phyloP scores from a whole-genome alignment of 331 rosid genomes.

The Ulmus americana region DNA sequence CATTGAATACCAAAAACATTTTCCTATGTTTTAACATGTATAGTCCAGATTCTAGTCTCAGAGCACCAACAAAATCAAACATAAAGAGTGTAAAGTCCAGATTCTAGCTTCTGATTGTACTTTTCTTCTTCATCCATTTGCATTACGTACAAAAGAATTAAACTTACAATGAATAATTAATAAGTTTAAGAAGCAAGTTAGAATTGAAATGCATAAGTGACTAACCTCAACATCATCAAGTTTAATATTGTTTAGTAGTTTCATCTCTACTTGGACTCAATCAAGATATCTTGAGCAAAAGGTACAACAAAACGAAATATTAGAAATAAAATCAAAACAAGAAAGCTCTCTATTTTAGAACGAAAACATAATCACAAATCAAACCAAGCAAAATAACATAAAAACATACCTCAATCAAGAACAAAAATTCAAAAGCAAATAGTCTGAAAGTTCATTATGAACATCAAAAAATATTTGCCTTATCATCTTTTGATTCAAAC shows the following conservation, averaged over 20 bases:
- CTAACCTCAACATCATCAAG: slow-evolving; percentile 84
- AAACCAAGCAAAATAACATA: too few relatives aligned
- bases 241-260: slow-evolving; percentile 52
- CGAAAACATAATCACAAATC: too few relatives aligned
- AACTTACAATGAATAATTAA: neutral
- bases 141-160: slow-evolving; percentile 21
- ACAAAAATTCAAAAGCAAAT: too few relatives aligned
- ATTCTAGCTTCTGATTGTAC: slow-evolving; percentile 79
- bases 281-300: slow-evolving; percentile 57
- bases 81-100: slow-evolving; percentile 94
- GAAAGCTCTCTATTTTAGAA: too few relatives aligned
- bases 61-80: slow-evolving; percentile 30
- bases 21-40: too few relatives aligned
- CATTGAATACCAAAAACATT: too few relatives aligned
- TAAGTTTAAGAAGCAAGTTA: slow-evolving; percentile 11
- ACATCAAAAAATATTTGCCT: too few relatives aligned
- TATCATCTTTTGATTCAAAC: too few relatives aligned
- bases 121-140: slow-evolving; percentile 91
- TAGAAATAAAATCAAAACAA: too few relatives aligned
- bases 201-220: slow-evolving; percentile 7
- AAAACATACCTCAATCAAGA: too few relatives aligned
- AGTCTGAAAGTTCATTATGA: too few relatives aligned
- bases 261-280: slow-evolving; percentile 73
- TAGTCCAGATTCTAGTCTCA: too few relatives aligned
- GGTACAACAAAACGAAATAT: slow-evolving; percentile 5